These are phyloP conservation scores for Amphicarpaea edgeworthii DNA, from an alignment of 306 rosid genomes.

Conservation along the genomic window DNA sequence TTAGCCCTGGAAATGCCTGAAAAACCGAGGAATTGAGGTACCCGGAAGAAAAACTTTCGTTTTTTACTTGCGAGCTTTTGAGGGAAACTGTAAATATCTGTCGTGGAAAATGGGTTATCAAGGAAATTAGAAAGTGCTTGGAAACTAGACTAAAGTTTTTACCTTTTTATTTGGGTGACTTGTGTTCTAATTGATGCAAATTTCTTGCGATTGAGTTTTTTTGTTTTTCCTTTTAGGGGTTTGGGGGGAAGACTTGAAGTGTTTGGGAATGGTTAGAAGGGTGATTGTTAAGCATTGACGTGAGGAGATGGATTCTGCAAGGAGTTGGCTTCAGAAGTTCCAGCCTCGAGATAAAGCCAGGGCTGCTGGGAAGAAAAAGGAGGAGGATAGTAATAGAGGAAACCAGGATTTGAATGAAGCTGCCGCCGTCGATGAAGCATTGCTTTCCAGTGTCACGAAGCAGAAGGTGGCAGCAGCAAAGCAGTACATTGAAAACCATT, in stretches of 20 bases:
- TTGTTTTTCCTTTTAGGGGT: conserved; percentile 20
- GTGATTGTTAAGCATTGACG: conserved; percentile 48
- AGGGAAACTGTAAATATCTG: neutral
- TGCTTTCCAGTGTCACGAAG: conserved; percentile 77
- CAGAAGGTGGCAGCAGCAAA: conserved; percentile 96
- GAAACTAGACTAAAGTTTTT: neutral
- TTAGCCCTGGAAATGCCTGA: conserved; percentile 31
- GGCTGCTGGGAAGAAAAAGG: conserved; percentile 69
- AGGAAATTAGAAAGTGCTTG: conserved; percentile 9
- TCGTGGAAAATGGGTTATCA: neutral
- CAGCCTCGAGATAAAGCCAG: conserved; percentile 82
- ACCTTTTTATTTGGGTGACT: conserved; percentile 2
- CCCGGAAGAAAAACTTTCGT: conserved; percentile 11
- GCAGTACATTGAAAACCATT: conserved; percentile 95
- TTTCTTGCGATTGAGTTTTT: conserved; percentile 28
- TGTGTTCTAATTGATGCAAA: conserved; percentile 33
- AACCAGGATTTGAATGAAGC: conserved; percentile 49
- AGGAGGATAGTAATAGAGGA: conserved; percentile 55
- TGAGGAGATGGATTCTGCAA: conserved; percentile 83
- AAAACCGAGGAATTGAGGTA: conserved; percentile 5
- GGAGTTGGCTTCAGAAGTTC: conserved; percentile 91
- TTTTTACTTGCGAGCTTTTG: conserved; percentile 11
- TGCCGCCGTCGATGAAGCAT: conserved; percentile 60
- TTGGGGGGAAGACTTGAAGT: conserved; percentile 42
- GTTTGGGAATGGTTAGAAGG: conserved; percentile 38